Evolutionary conservation across 306 rosid species (phyloP), one percentile per base, ranked within the genome.

Genomic region (Pterocarpus santalinus): DNA sequence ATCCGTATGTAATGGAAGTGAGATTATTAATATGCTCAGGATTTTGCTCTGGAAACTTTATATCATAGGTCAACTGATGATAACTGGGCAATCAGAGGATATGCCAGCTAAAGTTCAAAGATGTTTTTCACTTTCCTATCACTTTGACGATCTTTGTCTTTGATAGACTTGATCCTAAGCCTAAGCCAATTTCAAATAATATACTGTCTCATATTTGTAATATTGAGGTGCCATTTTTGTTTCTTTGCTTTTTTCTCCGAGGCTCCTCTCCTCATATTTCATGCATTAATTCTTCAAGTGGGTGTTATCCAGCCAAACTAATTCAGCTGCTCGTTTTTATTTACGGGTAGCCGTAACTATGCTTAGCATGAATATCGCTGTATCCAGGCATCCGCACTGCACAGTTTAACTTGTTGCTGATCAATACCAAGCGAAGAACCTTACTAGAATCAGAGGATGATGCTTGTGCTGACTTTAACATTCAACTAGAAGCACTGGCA

Each of bases 391-490:
- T 68, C 3, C 30, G 1, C 53, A 16, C 58, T 12, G 44, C 75
- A 49, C 15, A 33, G 13, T 52, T 34, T 52, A 34, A 34, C 76
- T 32, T 30, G 46, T 32, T 49, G 62, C 11, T 51, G 44, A 70
- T 51, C 43, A 6, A 69, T 56, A 68, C 16, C 60, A 12, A 60
- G 43, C n/a, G 43, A 51, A 51, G 63, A 70, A 70, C 30, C 75
- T 33, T 33, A 70, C 44, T 16, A 7, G 10, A 15, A 7, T 70
- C 28, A 22, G 28, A 22, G 28, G 28, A 22, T 22, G 7, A 51
- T 70, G n/a, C 14, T 51, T 14, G 75, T 33, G 33, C 7, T 13
- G 32, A 35, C 33, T 34, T 22, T 22, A 8, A 43, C 11, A 69
- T 32, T 49, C 75, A 28, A 33, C 44, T 58, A 46, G 61, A 32